These are phyloP conservation scores for Fagopyrum esculentum DNA, from an alignment of 148 eudicot genomes.

Conservation along the genomic window DNA sequence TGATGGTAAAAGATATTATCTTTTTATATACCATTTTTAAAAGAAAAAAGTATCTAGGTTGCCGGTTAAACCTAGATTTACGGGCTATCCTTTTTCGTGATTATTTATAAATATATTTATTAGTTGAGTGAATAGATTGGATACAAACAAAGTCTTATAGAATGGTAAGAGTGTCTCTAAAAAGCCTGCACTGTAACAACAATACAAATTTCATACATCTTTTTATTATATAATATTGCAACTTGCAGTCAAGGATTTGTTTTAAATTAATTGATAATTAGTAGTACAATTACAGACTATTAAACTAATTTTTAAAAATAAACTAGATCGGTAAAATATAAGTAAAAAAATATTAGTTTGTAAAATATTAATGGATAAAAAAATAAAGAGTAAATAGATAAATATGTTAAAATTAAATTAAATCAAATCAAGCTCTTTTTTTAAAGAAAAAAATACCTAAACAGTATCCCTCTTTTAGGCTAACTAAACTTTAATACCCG, in stretches of 20 bases:
- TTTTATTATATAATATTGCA: not conserved
- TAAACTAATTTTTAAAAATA: not conserved
- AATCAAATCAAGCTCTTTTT: too few species aligned
- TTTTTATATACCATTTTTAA: too few species aligned
- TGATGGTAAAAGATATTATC: too few species aligned
- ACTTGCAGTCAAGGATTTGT: not conserved
- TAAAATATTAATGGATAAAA: too few species aligned
- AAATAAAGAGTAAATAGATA: too few species aligned
- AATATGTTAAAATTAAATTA: not conserved
- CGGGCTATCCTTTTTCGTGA: not conserved
- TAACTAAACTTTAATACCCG: too few species aligned
- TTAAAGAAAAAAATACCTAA: too few species aligned
- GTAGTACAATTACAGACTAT: not conserved
- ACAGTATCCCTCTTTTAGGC: too few species aligned
- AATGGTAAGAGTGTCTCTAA: conserved; percentile 1
- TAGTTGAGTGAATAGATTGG: not conserved
- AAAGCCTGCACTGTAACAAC: conserved; percentile 12
- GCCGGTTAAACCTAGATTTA: not conserved
- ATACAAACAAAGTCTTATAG: not conserved
- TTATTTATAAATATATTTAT: not conserved
- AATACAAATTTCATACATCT: conserved; percentile 4
- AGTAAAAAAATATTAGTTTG: too few species aligned
- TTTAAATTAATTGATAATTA: not conserved
- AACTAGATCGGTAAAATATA: too few species aligned
- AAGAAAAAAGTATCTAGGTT: too few species aligned